A percentile compares a stretch with the other conserved stretches of the same genome.
These are phyloP conservation scores for Fusarium sp. DNA, from an alignment of 2,329 filamentous ascomycete species.

Conservation along the genomic window DNA sequence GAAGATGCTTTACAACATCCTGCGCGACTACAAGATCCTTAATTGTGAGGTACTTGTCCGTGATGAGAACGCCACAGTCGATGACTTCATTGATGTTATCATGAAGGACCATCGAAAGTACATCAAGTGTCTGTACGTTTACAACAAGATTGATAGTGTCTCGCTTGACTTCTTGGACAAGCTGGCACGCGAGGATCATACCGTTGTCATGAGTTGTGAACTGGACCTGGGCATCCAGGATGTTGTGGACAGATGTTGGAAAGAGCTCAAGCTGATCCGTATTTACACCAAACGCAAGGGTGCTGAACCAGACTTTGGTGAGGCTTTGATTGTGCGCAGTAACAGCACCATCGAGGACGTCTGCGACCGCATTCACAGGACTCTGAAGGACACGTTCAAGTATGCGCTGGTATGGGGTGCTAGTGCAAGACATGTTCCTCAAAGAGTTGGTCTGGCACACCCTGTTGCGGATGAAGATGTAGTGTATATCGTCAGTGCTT, in stretches of 20 bases:
- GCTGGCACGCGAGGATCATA: conserved; percentile 91
- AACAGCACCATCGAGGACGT: conserved; percentile 95
- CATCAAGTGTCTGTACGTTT: conserved; percentile 94
- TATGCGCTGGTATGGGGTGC: conserved; percentile 98
- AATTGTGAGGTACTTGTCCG: conserved; percentile 97
- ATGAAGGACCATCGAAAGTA: conserved; percentile 99
- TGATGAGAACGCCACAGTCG: conserved; percentile 94
- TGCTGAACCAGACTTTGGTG: conserved; percentile 85
- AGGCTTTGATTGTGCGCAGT: conserved; percentile 91
- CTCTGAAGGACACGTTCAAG: conserved; percentile 98
- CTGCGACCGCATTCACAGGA: conserved; percentile 93
- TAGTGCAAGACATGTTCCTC: conserved; percentile 92
- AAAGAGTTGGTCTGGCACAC: conserved; percentile 89
- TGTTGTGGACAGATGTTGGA: conserved; percentile 94
- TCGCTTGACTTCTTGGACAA: conserved; percentile 93
- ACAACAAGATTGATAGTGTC: conserved; percentile 99
- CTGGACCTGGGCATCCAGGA: conserved; percentile 92
- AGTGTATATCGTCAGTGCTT: conserved; percentile 73
- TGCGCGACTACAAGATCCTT: conserved; percentile 98
- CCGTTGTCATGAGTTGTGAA: conserved; percentile 97
- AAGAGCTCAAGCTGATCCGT: conserved; percentile 87
- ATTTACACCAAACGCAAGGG: conserved; percentile 98
- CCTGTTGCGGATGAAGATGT: conserved; percentile 77
- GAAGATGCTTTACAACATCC: conserved; percentile 97
- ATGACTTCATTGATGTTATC: conserved; percentile 99